phyloP scores from a whole-genome alignment of 257 asterid genomes.

The Avicennia marina region DNA sequence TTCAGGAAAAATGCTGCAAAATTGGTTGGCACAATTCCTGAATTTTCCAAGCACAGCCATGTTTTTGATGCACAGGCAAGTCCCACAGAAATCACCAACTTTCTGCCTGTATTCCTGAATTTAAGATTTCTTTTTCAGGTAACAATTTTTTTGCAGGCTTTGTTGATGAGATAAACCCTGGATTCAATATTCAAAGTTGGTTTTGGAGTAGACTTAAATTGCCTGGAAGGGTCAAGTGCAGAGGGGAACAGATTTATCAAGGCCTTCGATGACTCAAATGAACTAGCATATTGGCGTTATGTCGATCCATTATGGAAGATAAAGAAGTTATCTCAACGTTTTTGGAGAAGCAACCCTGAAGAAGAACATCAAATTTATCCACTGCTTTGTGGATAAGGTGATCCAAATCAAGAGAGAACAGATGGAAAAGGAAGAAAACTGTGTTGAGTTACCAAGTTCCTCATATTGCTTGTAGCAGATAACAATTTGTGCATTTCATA shows the following conservation, averaged over 20 bases:
- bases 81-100: neutral
- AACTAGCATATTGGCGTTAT: constrained; percentile 48
- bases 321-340: constrained; percentile 46
- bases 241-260: constrained; percentile 44
- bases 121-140: neutral
- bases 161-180: constrained; percentile 63
- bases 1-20: constrained; percentile 52
- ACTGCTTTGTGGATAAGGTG: constrained; percentile 43
- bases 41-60: constrained; percentile 26
- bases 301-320: constrained; percentile 63
- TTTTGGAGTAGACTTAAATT: constrained; percentile 63
- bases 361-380: constrained; percentile 46
- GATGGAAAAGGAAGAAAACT: constrained; percentile 26
- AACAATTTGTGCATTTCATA: too few species aligned
- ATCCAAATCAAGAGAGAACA: constrained; percentile 48
- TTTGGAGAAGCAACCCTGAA: constrained; percentile 54
- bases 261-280: constrained; percentile 80
- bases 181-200: constrained; percentile 81
- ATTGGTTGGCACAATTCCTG: constrained; percentile 31
- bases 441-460: constrained; percentile 22
- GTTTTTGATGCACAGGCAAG: constrained; percentile 60
- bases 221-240: constrained; percentile 45
- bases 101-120: neutral
- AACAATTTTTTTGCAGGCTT: constrained; percentile 32
- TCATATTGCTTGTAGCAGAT: neutral